Base-by-base conservation (phyloP, 2,329 filamentous ascomycete genomes). In the Onygenales sp. region DNA sequence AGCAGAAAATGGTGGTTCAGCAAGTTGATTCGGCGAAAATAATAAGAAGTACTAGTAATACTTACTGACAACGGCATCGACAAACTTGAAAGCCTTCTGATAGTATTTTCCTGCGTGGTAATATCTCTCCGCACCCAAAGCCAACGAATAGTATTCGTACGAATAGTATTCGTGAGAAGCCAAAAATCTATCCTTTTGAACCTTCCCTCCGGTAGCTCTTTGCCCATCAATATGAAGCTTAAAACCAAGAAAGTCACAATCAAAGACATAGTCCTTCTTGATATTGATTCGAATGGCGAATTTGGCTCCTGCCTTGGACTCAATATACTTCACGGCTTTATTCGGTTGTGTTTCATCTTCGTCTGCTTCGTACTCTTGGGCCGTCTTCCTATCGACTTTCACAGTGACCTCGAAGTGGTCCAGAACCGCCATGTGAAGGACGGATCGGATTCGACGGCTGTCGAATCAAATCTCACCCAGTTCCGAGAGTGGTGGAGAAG, bases 301-400 rank as follows among this genome's bases (percentile, higher is more conserved):
- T 2, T 61, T 49, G 1, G 60, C 57, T 6, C 58, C 64, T 1
- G 65, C 63, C 2, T 41, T 51, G 0, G 63, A 62, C 46, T 69
- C 64, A 13, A 71, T 58, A 45, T 69, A 70, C 27, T 64, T 70
- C 0, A 59, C 63, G 2, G 61, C 50, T 0, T 54, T 55, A 2
- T 48, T 56, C n/a, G 49, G 11, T 36, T 43, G 6, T 17, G 17
- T 56, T 21, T 53, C 52, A n/a, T 55, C 54, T 8, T 44, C 48
- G 38, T 58, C 54, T 17, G 67, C 58, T 1, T 63, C 59, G 43
- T 64, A 65, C 45, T 71, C 66, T 14, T 58, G 38, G 8, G 66
- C 50, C 0, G 56, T 32, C 1, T 36, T 38, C 4, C 58, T 59
- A 13, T 64, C 56, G 7, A 60, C 50, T n/a, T 21, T n/a, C n/a